Evolutionary conservation across 106 monocot genomes (phyloP).

Genomic region (Xerophyta viscosa): DNA sequence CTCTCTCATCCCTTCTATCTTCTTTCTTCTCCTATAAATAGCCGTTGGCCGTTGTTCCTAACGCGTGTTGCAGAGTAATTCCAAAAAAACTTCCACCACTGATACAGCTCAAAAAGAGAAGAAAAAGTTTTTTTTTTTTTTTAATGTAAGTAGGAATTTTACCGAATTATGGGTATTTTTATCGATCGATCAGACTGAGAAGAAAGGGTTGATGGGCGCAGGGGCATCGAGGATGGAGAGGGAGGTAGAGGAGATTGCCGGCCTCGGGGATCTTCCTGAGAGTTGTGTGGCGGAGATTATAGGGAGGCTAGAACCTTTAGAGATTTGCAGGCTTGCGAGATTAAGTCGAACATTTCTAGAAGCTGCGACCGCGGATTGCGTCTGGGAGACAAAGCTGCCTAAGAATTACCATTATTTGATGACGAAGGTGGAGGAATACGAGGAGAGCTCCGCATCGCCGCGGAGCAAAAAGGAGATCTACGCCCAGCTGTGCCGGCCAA

Average conservation of each 20-base stretch:
- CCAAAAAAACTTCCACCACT: too few relatives aligned
- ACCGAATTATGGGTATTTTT: too few relatives aligned
- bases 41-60: too few relatives aligned
- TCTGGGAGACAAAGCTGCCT: constrained; percentile 83
- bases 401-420: constrained; percentile 51
- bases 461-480: constrained; percentile 69
- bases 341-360: constrained; percentile 50
- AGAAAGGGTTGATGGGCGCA: constrained; percentile 56
- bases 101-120: too few relatives aligned
- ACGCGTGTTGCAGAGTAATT: too few relatives aligned
- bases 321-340: constrained; percentile 61
- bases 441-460: neutral
- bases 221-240: constrained; percentile 27
- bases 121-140: too few relatives aligned
- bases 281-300: constrained; percentile 71
- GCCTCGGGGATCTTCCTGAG: constrained; percentile 70
- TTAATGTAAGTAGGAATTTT: too few relatives aligned
- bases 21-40: too few relatives aligned
- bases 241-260: constrained; percentile 12
- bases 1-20: too few relatives aligned
- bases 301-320: constrained; percentile 45
- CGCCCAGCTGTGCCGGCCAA: constrained; percentile 50
- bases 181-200: too few relatives aligned
- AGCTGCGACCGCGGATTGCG: constrained; percentile 54
- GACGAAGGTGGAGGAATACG: constrained; percentile 10